Base-by-base conservation (phyloP, 768 basidiomycete species). In the Porpolomopsis calyptriformis region DNA sequence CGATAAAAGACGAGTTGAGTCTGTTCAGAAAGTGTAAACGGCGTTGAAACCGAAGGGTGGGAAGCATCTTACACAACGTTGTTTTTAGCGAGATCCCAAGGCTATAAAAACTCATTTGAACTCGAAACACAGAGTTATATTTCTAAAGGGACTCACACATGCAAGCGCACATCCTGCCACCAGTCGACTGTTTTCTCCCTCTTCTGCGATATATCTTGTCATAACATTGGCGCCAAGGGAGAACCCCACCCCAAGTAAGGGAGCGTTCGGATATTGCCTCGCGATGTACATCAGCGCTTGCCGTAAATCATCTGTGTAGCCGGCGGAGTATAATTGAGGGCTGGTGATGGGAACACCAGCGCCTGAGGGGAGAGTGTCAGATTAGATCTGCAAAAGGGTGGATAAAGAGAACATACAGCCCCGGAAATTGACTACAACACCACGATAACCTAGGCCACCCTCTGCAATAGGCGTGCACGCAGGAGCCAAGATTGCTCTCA, bases 191-290 rank as follows among this genome's bases (percentile, higher is more conserved):
- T 66, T 55, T 29, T 68, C 68, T 11, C 85, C 80, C 58, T 94
- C 85, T 64, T 94, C 84, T 4, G 85, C 90, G 42, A 93, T 66
- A 61, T 96, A 96, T 51, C 88, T 75, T 26, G 90, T 85, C 54
- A 98, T 65, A 27, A 97, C 85, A 59, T 88, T 90, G 35, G 92
- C 86, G 35, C 94, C 96, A 29, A 99, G 76, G 3, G 91, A 96
- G 69, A 94, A 98, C 5, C 93, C 90, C 8, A 96, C 64, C 11
- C 87, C 94, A 14, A 94, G 64, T 29, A 97, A 66, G 3, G 83
- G 86, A 0, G 94, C 89, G 8, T 72, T 65, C 2, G 94, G 93
- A 55, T 82, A 93, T 49, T 62, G 59, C 40, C 75, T 62, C 2
- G 80, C 71, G 45, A 97, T 76, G 64, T 86, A 84, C 53, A 84